Percentiles rank a stretch among this genome's conserved stretches.
These are phyloP conservation scores for Sporothrix luriei DNA, from an alignment of 2,329 filamentous ascomycete genomes.

Conservation along the genomic window DNA sequence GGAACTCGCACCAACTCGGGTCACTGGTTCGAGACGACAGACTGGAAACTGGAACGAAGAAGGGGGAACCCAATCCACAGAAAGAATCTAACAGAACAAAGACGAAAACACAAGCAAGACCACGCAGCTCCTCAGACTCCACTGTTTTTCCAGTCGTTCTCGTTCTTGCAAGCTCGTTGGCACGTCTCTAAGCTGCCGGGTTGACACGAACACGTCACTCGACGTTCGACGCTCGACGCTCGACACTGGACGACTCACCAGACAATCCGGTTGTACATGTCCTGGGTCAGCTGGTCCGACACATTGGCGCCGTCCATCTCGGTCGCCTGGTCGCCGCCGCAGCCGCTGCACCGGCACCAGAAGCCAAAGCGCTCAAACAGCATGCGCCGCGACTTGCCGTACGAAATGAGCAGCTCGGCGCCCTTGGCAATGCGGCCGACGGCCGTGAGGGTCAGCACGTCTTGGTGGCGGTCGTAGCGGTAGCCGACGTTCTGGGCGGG, in stretches of 20 bases:
- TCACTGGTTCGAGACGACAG: not conserved
- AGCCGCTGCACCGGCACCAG: constrained; percentile 36
- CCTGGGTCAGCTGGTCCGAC: constrained; percentile 26
- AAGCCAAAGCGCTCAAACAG: constrained; percentile 37
- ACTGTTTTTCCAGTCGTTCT: not conserved
- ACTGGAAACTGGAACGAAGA: not conserved
- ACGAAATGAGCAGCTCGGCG: constrained; percentile 38
- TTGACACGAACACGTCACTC: not conserved
- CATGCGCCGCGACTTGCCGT: constrained; percentile 35
- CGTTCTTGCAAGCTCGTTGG: not conserved
- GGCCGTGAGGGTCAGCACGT: constrained; percentile 49
- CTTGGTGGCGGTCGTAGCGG: constrained; percentile 43
- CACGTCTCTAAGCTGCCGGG: not conserved
- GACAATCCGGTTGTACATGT: constrained; percentile 27
- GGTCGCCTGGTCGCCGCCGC: constrained; percentile 29
- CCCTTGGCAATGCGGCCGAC: constrained; percentile 29
- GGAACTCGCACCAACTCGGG: not conserved
- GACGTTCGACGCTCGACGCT: too few relatives aligned
- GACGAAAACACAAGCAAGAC: not conserved
- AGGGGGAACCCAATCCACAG: not conserved
- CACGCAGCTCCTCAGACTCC: not conserved
- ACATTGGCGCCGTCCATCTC: not conserved
- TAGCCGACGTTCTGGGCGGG: constrained; percentile 51
- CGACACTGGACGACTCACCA: not conserved
- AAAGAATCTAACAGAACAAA: not conserved